Base-by-base conservation (phyloP, 2,329 filamentous ascomycete genomes). In the Fusarium stilboides region DNA sequence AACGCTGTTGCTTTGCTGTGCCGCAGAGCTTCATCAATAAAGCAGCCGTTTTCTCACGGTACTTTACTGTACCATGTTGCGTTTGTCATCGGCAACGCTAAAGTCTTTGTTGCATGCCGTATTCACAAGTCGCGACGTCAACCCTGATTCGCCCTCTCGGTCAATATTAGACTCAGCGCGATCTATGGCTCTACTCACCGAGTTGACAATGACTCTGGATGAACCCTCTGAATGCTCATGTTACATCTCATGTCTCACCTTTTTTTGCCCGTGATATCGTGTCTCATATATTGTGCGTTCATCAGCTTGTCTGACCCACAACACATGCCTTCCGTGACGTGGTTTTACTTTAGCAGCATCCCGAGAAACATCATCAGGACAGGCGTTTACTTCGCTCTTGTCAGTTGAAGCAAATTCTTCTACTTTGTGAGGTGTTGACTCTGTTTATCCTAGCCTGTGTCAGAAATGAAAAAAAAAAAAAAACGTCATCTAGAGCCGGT, bases 201-300 rank as follows among this genome's bases (percentile, higher is more conserved):
- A 70, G 53, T 40, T 56, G 28, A 17, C 26, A 57, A 50, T 50
- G 37, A 26, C 36, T 45, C 44, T 34, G 45, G 36, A 47, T 28
- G 53, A 65, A 57, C 49, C 44, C 53, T 54, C 54, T 42, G 40
- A 47, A 66, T 49, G 43, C 24, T 54, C 33, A 65, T 62, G 52
- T 64, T 66, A 60, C 65, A 57, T 53, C 60, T 40, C 20, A 28
- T 69, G 64, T 69, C 59, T 62, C 45, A 69, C 59, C 37, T 62
- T 65, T 57, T 71, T 59, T 63, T 53, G 40, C 63, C 64, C 55
- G 64, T 69, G 68, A 57, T 64, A 59, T 63, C 55, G 33, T 68
- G 67, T 70, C 67, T 68, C 61, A 62, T 56, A 57, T 72, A 33
- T 56, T 55, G 44, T 62, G 51, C 45, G 34, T 66, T 40, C 51